phyloP scores from a whole-genome alignment of 2,329 filamentous ascomycete species.

The Ceratocystis lukuohia region DNA sequence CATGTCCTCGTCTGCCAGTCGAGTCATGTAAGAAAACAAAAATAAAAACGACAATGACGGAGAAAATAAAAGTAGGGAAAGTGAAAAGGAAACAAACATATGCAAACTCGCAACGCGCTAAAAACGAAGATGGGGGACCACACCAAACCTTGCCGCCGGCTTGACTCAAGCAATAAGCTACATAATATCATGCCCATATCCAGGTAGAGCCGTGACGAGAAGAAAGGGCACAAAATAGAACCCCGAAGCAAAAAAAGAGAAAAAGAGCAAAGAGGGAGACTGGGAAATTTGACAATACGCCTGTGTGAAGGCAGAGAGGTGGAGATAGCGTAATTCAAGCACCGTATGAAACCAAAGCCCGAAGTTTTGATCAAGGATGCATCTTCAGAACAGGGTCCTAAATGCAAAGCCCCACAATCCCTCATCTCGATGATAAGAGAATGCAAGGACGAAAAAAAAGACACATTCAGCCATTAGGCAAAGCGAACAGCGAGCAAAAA shows the following conservation, averaged over 20 bases:
- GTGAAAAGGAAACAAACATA: background rate
- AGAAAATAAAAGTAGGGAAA: background rate
- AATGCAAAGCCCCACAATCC: too few relatives aligned
- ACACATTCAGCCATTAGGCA: background rate
- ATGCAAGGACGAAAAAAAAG: too few relatives aligned
- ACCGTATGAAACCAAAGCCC: background rate
- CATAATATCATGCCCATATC: background rate
- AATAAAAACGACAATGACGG: constrained; percentile 8
- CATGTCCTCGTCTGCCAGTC: background rate
- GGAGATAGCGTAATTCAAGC: background rate
- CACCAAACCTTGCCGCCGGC: constrained; percentile 1
- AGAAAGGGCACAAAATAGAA: background rate
- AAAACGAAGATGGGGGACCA: background rate
- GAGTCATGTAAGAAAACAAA: background rate
- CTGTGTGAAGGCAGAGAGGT: background rate
- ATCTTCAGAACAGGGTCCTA: background rate
- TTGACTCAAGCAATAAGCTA: background rate
- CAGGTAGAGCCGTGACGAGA: background rate
- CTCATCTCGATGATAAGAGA: too few relatives aligned
- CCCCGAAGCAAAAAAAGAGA: background rate
- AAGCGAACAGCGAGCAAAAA: background rate
- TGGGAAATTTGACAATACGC: background rate
- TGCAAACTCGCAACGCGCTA: background rate
- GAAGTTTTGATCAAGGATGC: background rate
- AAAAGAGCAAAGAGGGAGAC: background rate